Evolutionary conservation across 495 filamentous ascomycete species (phyloP).

Genomic region (Neohortaea acidophila): DNA sequence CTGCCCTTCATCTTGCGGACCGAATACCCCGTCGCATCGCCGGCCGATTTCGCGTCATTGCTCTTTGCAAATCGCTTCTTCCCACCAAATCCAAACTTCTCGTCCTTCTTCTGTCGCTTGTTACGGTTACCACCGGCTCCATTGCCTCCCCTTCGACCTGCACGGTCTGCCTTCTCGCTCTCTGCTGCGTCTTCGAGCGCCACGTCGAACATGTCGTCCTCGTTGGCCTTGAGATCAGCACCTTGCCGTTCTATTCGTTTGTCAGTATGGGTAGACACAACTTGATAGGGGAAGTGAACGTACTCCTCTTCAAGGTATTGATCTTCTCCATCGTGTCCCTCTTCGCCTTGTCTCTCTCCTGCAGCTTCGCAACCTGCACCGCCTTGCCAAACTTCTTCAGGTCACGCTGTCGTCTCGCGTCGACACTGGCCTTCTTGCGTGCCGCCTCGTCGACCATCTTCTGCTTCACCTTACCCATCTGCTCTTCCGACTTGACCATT

Average conservation of each 20-base stretch:
- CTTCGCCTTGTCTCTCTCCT: conserved; percentile 84
- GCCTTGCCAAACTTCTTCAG: conserved; percentile 99
- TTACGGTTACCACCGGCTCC: conserved; percentile 19
- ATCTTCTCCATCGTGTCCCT: conserved; percentile 86
- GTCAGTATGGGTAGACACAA: conserved; percentile 16
- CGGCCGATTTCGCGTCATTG: conserved; percentile 62
- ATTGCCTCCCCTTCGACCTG: conserved; percentile 29
- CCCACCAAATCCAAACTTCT: conserved; percentile 85
- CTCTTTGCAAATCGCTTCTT: conserved; percentile 86
- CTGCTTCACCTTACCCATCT: conserved; percentile 89
- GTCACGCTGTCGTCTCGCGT: conserved; percentile 83
- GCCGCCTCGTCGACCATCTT: conserved; percentile 88
- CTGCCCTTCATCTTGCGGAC: conserved; percentile 64
- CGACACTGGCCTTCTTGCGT: conserved; percentile 75
- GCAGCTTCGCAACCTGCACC: conserved; percentile 90
- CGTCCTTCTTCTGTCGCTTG: conserved; percentile 85
- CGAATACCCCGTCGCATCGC: conserved; percentile 65
- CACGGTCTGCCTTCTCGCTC: conserved; percentile 30
- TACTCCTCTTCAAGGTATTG: conserved; percentile 83
- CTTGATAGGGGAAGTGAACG: conserved; percentile 18
- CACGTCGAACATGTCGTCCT: conserved; percentile 87
- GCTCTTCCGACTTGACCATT: conserved; percentile 96
- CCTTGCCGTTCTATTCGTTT: conserved; percentile 60
- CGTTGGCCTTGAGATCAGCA: conserved; percentile 46
- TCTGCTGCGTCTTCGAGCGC: conserved; percentile 63